Conservation (phyloP, 202 grass and related monocot species). For the Digitaria exilis region DNA sequence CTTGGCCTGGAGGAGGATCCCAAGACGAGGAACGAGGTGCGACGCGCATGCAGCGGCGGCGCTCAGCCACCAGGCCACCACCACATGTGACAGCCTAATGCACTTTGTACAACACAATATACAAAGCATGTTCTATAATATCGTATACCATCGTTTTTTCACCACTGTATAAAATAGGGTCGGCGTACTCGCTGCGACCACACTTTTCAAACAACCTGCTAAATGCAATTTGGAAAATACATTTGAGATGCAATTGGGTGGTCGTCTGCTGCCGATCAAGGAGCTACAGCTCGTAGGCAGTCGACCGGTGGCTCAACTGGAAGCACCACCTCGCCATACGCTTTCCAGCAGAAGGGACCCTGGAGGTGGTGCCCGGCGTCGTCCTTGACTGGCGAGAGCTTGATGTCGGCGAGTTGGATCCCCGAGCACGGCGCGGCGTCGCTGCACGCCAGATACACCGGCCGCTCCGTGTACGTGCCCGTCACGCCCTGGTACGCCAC, state of each 20-base stretch:
- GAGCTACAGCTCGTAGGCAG: constrained; percentile 33
- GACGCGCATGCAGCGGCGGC: too few species aligned
- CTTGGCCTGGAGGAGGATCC: too few species aligned
- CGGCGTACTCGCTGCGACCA: too few species aligned
- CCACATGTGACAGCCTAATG: too few species aligned
- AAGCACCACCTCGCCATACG: constrained; percentile 39
- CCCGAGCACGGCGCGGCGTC: constrained; percentile 54
- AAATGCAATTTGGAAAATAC: too few species aligned
- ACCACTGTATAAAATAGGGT: too few species aligned
- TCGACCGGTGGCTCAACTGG: constrained; percentile 47
- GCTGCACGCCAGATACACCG: constrained; percentile 66
- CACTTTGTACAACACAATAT: too few species aligned
- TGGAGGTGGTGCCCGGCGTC: background rate
- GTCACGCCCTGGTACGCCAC: constrained; percentile 50
- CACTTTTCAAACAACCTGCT: too few species aligned
- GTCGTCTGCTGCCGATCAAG: background rate
- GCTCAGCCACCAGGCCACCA: too few species aligned
- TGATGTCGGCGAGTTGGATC: constrained; percentile 45
- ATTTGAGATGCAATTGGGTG: background rate
- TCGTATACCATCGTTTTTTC: too few species aligned
- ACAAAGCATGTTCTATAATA: too few species aligned
- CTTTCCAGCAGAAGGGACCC: constrained; percentile 70
- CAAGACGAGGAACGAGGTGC: too few species aligned
- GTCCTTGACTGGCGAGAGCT: constrained; percentile 34
- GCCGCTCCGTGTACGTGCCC: constrained; percentile 62